A percentile compares a stretch with the other conserved stretches of the same genome.
These are phyloP conservation scores for Cladorrhinum samala DNA, from an alignment of 495 filamentous ascomycete species.

Conservation along the genomic window DNA sequence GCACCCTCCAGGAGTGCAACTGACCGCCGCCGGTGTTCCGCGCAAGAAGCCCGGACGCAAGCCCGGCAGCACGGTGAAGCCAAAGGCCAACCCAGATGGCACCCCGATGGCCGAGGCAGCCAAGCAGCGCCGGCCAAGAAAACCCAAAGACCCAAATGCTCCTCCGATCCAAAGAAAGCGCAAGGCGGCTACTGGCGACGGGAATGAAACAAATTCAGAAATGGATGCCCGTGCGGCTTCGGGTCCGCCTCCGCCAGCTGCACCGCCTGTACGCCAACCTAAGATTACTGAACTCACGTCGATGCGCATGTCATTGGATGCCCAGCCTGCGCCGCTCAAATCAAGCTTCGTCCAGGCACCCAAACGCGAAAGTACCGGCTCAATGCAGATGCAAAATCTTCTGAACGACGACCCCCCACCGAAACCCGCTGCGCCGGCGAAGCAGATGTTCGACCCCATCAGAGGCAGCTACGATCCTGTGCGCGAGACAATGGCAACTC, in stretches of 20 bases:
- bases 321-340: constrained; percentile 18
- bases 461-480: constrained; percentile 61
- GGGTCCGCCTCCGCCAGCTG: constrained; percentile 6
- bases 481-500: constrained; percentile 40
- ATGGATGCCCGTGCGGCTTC: constrained; percentile 17
- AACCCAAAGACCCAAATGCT: constrained; percentile 52
- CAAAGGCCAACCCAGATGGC: constrained; percentile 37
- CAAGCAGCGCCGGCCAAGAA: constrained; percentile 49
- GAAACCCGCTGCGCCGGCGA: constrained; percentile 49
- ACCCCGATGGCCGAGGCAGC: constrained; percentile 37
- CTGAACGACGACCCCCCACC: constrained; percentile 43
- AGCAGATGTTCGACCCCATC: constrained; percentile 84
- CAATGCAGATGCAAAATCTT: constrained; percentile 49
- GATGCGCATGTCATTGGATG: constrained; percentile 28
- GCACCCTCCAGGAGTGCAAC: constrained; percentile 20
- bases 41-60: constrained; percentile 48
- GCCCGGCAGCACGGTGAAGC: constrained; percentile 43
- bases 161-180: constrained; percentile 47
- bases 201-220: constrained; percentile 20
- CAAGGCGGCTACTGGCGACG: constrained; percentile 37
- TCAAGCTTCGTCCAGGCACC: constrained; percentile 21
- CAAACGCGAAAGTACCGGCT: constrained; percentile 35
- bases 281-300: constrained; percentile 36
- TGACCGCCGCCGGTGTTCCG: constrained; percentile 42
- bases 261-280: constrained; percentile 19